Conservation (phyloP, 345 rosid species). For the Hibiscus syriacus region DNA sequence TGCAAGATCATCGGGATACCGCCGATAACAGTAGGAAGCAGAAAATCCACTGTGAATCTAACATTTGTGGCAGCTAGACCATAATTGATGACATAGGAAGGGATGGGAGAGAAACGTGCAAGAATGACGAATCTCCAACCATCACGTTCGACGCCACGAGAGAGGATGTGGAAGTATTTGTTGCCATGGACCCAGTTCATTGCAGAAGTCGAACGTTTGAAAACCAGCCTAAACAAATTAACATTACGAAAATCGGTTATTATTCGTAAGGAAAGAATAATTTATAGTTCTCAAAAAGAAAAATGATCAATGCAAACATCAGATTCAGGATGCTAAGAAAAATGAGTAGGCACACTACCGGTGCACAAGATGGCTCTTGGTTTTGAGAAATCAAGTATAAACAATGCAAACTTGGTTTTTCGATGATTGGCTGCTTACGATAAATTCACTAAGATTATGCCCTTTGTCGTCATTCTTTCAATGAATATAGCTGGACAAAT, state of each 20-base stretch:
- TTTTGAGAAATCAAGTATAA: not conserved
- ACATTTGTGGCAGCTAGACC: constrained; percentile 84
- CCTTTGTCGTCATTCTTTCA: not conserved
- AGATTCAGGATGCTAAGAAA: constrained; percentile 1
- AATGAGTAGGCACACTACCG: not conserved
- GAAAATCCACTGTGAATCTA: constrained; percentile 67
- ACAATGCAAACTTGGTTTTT: not conserved
- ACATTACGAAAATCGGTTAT: not conserved
- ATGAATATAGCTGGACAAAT: not conserved
- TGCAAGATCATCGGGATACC: constrained; percentile 91
- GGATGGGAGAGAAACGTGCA: constrained; percentile 93
- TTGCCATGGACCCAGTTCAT: constrained; percentile 62
- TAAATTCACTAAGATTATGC: not conserved
- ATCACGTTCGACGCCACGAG: constrained; percentile 77
- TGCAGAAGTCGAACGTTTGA: constrained; percentile 58
- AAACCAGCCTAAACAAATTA: constrained; percentile 50
- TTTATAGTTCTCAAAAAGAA: not conserved
- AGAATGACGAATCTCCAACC: too few relatives aligned
- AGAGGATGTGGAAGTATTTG: constrained; percentile 66
- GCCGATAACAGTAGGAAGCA: constrained; percentile 76
- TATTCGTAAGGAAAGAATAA: not conserved
- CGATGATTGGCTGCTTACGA: not conserved
- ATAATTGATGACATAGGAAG: constrained; percentile 82
- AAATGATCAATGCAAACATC: not conserved
- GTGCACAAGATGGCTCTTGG: not conserved